Evolutionary conservation across 352 stramenopile species (phyloP), one percentile per base, ranked within the genome.

Genomic region (Sclerospora graminicola): DNA sequence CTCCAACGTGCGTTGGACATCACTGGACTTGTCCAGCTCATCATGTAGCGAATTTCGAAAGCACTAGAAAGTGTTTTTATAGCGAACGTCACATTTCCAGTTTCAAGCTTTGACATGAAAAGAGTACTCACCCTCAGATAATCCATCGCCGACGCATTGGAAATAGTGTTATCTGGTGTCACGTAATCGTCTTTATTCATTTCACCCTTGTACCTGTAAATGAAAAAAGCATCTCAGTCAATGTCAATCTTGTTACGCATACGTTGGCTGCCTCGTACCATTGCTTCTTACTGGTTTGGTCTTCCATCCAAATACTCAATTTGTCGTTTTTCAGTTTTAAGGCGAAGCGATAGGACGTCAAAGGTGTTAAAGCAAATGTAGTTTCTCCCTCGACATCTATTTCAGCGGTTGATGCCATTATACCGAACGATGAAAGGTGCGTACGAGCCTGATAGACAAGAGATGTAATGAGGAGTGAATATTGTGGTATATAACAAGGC

Each of bases 291-390:
- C 29, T 45, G 2, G 8, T 27, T 28, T 28, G 26, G 11, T 56
- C 35, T 15, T 63, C 55, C 19, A 63, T 40, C 37, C 35, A 54
- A 15, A 63, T 48, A n/a, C 34, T 54, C 38, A 58, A 19, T 30
- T 58, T 50, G 11, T 26, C 34, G 9, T 32, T 39, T 23, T 55
- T 56, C 2, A 56, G 19, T n/a, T 36, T 4, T 14, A 65, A 21
- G 0, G 23, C n/a, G 23, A 57, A 65, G 32, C 42, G 46, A 27
- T 41, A 51, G 1, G 14, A 18, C 11, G 35, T 34, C 14, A 20
- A 0, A 0, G 51, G 40, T 10, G 24, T 20, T 13, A 11, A 7
- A 0, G n/a, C 11, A n/a, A 51, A 60, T 18, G 24, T 11, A 16
- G 45, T 55, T 0, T 41, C 16, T 11, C 51, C 51, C 11, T 54